phyloP scores from a whole-genome alignment of 148 eudicot species.

The Suaeda aralocaspica region DNA sequence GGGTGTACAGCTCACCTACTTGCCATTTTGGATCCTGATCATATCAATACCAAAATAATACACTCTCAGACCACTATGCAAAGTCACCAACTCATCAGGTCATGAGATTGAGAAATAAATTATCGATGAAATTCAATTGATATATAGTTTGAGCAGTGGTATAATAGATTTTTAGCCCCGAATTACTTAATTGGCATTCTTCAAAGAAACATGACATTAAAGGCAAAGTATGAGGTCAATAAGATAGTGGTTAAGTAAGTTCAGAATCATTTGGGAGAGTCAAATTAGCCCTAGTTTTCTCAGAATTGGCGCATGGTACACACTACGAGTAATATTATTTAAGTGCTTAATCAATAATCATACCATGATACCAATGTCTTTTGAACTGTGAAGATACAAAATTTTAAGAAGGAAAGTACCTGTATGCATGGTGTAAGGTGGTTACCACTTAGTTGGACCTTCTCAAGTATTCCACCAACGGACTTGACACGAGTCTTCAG shows the following conservation, averaged over 20 bases:
- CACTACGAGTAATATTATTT: too few relatives aligned
- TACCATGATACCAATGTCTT: neutral
- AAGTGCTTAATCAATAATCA: too few relatives aligned
- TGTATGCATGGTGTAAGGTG: constrained; percentile 91
- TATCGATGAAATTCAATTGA: neutral
- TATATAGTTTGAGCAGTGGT: too few relatives aligned
- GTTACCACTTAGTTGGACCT: constrained; percentile 62
- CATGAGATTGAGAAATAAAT: too few relatives aligned
- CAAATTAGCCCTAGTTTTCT: too few relatives aligned
- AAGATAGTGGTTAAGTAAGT: neutral
- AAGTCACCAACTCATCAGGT: neutral
- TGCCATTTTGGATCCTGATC: constrained; percentile 80
- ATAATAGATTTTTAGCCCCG: too few relatives aligned
- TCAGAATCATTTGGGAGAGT: too few relatives aligned
- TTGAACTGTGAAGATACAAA: neutral
- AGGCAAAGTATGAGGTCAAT: neutral
- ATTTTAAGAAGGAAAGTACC: constrained; percentile 30
- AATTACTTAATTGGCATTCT: neutral
- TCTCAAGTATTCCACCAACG: constrained; percentile 73
- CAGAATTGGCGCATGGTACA: too few relatives aligned
- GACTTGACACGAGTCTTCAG: constrained; percentile 70
- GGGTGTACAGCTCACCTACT: constrained; percentile 74
- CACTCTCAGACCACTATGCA: neutral
- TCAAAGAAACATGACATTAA: too few relatives aligned
- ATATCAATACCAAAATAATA: neutral